Evolutionary conservation across 805 yeast genomes (phyloP).

Genomic region (Geotrichum ghanense): DNA sequence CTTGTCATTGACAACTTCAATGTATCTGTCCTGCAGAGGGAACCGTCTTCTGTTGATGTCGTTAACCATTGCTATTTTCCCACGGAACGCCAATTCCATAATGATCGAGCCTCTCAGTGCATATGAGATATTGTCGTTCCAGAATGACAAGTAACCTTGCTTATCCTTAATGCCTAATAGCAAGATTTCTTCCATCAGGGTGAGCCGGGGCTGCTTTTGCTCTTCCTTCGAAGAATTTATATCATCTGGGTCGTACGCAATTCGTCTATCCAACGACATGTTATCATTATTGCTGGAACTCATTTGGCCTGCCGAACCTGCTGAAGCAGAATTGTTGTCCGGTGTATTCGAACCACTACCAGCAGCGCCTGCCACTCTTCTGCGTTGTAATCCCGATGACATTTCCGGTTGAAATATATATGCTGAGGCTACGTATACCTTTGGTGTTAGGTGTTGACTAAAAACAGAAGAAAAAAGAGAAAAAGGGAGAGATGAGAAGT

Average conservation of each 20-base stretch:
- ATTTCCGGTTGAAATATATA: not conserved
- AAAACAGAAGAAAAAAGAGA: too few relatives aligned
- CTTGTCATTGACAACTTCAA: conserved; percentile 75
- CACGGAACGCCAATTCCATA: conserved; percentile 84
- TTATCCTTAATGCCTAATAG: conserved; percentile 88
- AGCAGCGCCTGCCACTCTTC: conserved; percentile 21
- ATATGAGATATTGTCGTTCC: conserved; percentile 97
- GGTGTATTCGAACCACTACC: conserved; percentile 1
- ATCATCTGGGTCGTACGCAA: conserved; percentile 76
- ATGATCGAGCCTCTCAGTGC: conserved; percentile 91
- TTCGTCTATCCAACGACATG: conserved; percentile 47
- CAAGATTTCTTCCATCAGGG: conserved; percentile 93
- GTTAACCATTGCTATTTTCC: conserved; percentile 76
- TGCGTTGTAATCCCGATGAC: conserved; percentile 18
- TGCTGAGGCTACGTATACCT: too few relatives aligned
- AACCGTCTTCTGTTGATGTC: conserved; percentile 88
- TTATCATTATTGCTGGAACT: too few relatives aligned
- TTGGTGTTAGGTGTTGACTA: too few relatives aligned
- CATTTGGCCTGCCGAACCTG: too few relatives aligned
- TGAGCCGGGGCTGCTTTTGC: conserved; percentile 53
- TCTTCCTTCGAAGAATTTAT: conserved; percentile 35
- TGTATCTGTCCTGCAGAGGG: conserved; percentile 74
- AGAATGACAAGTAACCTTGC: conserved; percentile 91
- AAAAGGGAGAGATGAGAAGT: too few relatives aligned
- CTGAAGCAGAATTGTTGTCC: conserved; percentile 4